Conservation (phyloP, 1,284 basidiomycete genomes). For the Schizophyllum amplum region DNA sequence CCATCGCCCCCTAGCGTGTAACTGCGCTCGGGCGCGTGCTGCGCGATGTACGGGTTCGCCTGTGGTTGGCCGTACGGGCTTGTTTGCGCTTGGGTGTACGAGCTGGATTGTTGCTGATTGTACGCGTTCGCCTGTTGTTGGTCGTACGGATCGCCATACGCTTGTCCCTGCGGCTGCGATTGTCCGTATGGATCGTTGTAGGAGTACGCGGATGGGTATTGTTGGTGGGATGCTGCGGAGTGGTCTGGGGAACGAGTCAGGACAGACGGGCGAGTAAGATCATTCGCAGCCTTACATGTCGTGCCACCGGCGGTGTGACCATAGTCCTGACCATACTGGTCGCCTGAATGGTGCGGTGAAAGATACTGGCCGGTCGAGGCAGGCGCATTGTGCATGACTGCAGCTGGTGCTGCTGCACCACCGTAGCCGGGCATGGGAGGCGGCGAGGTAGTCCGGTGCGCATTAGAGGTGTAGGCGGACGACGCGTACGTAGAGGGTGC, state of each 20-base stretch:
- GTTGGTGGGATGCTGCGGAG: conserved; percentile 41
- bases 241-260: conserved; percentile 33
- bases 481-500: conserved; percentile 32
- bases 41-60: conserved; percentile 20
- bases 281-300: conserved; percentile 41
- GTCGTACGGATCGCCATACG: no score
- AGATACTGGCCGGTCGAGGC: conserved; percentile 11
- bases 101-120: conserved; percentile 20
- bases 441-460: conserved; percentile 13
- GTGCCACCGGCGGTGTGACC: conserved; percentile 46
- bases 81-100: conserved; percentile 16
- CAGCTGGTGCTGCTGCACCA: conserved; percentile 13
- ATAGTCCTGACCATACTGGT: conserved; percentile 36
- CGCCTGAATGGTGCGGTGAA: conserved; percentile 19
- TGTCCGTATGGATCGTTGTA: conserved; percentile 43
- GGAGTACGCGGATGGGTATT: conserved; percentile 37
- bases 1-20: conserved; percentile 37
- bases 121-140: conserved; percentile 29
- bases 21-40: conserved; percentile 32
- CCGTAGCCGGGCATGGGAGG: conserved; percentile 14
- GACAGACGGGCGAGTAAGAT: conserved; percentile 2
- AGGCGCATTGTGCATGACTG: conserved; percentile 3
- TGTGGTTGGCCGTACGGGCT: conserved; percentile 16
- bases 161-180: no score
- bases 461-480: conserved; percentile 30